Evolutionary conservation across 257 asterid species (phyloP), one percentile per base, ranked within the genome.

Genomic region (Misopates orontium): DNA sequence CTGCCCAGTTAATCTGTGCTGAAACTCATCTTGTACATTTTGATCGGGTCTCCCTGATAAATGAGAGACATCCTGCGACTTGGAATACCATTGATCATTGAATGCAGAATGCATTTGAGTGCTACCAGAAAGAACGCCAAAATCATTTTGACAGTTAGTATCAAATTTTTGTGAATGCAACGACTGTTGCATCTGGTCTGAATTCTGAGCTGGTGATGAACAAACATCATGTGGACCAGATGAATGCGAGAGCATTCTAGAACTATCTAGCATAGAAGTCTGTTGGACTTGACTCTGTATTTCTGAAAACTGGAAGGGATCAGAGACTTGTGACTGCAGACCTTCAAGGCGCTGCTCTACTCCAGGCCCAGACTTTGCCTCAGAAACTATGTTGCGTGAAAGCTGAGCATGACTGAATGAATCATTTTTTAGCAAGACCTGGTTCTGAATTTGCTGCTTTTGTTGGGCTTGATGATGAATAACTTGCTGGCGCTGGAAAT

Each of bases 381-480:
- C 85, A 58, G 85, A 54, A 72, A 71, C 84, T 64, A 79, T 64
- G 77, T 77, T 77, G 53, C 90, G 61, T 60, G 86, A 60, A 32
- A 68, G 60, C 72, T 80, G 94, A 64, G 87, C 74, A 55, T 79
- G 92, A 68, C 71, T 76, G 79, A 71, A 76, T 71, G 80, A 62
- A 62, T 82, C 88, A 69, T 67, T 83, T 79, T 80, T 86, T 60
- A 66, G 15, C 74, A 80, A 56, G 69, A 72, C 69, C 78, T 83
- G 97, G 69, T 80, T 74, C 55, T 83, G 93, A 76, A 50, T 71
- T 64, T 78, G 91, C 70, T 60, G 83, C 50, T 79, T 91, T 52
- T 79, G 95, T 75, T 79, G 88, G 70, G 70, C 42, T 4, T 4
- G 42, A 8, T 36, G 42, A 36, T 36, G 6, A 36, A 36, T 36